phyloP scores from a whole-genome alignment of 768 basidiomycete species.

The Baorangia bicolor region DNA sequence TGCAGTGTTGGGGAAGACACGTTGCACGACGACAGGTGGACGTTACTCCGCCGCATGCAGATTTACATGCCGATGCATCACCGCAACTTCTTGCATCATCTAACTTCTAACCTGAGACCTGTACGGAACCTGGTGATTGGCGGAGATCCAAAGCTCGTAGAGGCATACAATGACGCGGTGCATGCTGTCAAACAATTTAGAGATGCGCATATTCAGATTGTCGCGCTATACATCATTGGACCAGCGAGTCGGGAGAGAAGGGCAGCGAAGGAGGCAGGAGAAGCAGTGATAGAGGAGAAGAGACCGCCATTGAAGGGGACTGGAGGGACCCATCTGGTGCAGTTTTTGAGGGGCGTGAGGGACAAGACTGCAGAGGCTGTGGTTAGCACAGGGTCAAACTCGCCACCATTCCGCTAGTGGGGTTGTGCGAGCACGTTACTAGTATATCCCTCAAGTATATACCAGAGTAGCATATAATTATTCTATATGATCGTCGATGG shows the following conservation, averaged over 20 bases:
- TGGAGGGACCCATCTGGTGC: slow-evolving; percentile 76
- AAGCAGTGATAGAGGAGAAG: slow-evolving; percentile 23
- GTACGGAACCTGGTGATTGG: slow-evolving; percentile 52
- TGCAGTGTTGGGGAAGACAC: slow-evolving; percentile 27
- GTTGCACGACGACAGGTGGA: slow-evolving; percentile 12
- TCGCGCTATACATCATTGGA: slow-evolving; percentile 70
- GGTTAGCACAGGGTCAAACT: background rate
- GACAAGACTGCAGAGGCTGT: slow-evolving; percentile 58
- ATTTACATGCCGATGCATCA: slow-evolving; percentile 83
- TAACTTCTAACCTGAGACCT: slow-evolving; percentile 56
- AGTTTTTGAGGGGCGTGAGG: slow-evolving; percentile 71
- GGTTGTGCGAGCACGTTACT: background rate
- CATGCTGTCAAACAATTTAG: slow-evolving; percentile 67
- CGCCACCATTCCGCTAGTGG: too few relatives aligned
- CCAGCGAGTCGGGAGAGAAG: slow-evolving; percentile 45
- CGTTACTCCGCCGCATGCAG: slow-evolving; percentile 73
- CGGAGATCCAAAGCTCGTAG: slow-evolving; percentile 34
- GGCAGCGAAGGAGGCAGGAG: background rate
- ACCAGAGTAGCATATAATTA: too few relatives aligned
- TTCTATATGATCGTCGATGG: too few relatives aligned
- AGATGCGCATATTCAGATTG: slow-evolving; percentile 76
- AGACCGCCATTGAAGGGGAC: slow-evolving; percentile 57
- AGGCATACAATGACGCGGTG: slow-evolving; percentile 67
- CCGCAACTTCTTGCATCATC: slow-evolving; percentile 71
- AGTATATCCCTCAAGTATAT: too few relatives aligned